These are phyloP conservation scores for Ophiostoma novo-ulmi DNA, from an alignment of 2,329 filamentous ascomycete genomes.

Conservation along the genomic window DNA sequence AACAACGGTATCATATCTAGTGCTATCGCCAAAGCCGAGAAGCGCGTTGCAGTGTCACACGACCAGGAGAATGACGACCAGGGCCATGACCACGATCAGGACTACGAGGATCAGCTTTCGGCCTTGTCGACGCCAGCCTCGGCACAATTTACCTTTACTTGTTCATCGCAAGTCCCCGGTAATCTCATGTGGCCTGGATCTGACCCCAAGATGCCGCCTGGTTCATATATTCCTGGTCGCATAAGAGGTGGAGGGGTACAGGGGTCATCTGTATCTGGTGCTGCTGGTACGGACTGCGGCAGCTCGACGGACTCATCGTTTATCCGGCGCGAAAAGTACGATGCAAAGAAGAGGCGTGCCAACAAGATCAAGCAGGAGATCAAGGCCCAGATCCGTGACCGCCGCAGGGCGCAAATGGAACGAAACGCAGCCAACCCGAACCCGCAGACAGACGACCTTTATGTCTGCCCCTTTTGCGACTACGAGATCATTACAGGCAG, in stretches of 20 bases:
- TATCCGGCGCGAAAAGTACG: constrained; percentile 24
- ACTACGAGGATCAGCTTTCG: constrained; percentile 64
- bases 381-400: constrained; percentile 61
- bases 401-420: constrained; percentile 70
- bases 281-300: background rate
- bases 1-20: constrained; percentile 76
- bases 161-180: constrained; percentile 84
- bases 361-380: constrained; percentile 56
- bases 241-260: background rate
- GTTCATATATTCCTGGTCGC: constrained; percentile 8
- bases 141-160: constrained; percentile 94
- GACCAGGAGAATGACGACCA: constrained; percentile 45
- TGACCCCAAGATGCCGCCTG: constrained; percentile 18
- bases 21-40: constrained; percentile 81
- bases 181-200: constrained; percentile 59
- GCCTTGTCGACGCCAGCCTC: constrained; percentile 63
- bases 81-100: constrained; percentile 42
- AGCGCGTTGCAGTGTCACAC: constrained; percentile 43
- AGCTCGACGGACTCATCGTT: constrained; percentile 9
- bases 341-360: constrained; percentile 54
- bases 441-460: constrained; percentile 67
- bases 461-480: constrained; percentile 98
- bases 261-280: too few species aligned
- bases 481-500: constrained; percentile 94
- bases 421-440: constrained; percentile 64